Conservation (phyloP, 257 asterid genomes). For the Solanum gandarillasii region DNA sequence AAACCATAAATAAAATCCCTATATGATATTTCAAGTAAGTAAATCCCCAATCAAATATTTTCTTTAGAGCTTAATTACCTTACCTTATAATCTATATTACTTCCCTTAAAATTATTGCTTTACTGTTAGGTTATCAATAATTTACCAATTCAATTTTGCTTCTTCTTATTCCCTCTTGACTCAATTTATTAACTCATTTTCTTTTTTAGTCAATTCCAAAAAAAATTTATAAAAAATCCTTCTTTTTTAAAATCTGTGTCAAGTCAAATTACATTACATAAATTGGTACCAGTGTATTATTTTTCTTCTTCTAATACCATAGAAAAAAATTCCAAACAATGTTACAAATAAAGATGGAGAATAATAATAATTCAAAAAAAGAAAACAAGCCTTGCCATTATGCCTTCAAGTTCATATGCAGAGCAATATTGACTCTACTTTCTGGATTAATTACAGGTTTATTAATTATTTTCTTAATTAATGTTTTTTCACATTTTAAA, state of each 20-base stretch:
- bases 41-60: not conserved
- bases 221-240: too few species aligned
- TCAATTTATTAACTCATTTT: too few species aligned
- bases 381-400: not conserved
- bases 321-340: not conserved
- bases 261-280: not conserved
- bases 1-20: not conserved
- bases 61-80: not conserved
- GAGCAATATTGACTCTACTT: not conserved
- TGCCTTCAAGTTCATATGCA: not conserved
- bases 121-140: not conserved
- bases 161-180: too few species aligned
- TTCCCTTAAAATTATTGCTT: not conserved
- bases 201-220: too few species aligned
- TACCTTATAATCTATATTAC: not conserved
- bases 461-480: not conserved
- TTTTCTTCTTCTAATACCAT: not conserved
- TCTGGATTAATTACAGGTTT: not conserved
- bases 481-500: not conserved
- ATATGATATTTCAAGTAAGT: not conserved
- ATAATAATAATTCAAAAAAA: not conserved
- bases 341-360: not conserved
- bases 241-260: not conserved
- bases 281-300: not conserved
- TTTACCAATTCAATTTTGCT: not conserved